Evolutionary conservation across 148 eudicot genomes (phyloP).

Genomic region (Amaranthus palmeri): DNA sequence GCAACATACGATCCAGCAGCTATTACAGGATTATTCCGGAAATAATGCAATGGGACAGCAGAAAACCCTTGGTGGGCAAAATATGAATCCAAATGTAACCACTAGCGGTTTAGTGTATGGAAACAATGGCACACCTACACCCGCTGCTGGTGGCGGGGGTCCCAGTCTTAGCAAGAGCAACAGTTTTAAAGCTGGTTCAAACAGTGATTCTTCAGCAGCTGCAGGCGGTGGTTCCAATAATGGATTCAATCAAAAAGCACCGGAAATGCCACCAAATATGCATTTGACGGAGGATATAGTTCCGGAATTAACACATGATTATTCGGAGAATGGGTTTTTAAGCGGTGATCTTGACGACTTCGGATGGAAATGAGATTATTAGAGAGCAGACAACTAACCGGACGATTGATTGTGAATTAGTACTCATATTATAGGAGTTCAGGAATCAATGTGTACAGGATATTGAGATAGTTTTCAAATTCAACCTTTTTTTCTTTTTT

Average conservation of each 20-base stretch:
- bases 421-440: conserved; percentile 23
- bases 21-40: conserved; percentile 35
- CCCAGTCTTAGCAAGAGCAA: conserved; percentile 56
- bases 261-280: conserved; percentile 44
- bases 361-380: conserved; percentile 58
- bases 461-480: conserved; percentile 21
- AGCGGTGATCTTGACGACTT: conserved; percentile 63
- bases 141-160: conserved; percentile 30
- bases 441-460: conserved; percentile 53
- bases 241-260: conserved; percentile 42
- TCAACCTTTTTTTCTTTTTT: neutral
- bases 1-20: conserved; percentile 60
- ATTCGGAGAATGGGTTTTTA: conserved; percentile 58
- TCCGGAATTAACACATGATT: conserved; percentile 57
- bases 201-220: conserved; percentile 52
- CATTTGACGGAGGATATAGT: conserved; percentile 68
- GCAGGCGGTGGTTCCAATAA: conserved; percentile 43
- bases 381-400: conserved; percentile 17
- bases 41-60: conserved; percentile 25
- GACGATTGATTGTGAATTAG: conserved; percentile 12
- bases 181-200: conserved; percentile 56
- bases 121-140: conserved; percentile 30
- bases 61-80: conserved; percentile 30
- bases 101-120: conserved; percentile 34
- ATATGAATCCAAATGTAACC: conserved; percentile 24